Evolutionary conservation across 768 basidiomycete species (phyloP).

Genomic region (Lactarius sp.): DNA sequence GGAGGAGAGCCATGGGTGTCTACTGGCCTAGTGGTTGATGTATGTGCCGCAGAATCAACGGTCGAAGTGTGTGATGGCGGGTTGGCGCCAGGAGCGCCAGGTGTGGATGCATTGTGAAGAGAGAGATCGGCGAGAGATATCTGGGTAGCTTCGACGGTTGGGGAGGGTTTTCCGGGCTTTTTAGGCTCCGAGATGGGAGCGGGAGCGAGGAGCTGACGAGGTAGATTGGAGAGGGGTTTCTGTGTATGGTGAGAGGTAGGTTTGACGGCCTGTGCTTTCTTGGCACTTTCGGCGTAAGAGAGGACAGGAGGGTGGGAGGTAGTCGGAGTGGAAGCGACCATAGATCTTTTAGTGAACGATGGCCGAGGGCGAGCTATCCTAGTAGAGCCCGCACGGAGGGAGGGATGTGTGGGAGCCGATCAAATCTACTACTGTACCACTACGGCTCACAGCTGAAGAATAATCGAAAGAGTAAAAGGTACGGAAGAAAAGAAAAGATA

Average conservation of each 20-base stretch:
- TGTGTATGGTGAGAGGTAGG: slow-evolving; percentile 16
- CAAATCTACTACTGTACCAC: slow-evolving; percentile 5
- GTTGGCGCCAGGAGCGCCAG: slow-evolving; percentile 1
- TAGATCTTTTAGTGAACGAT: slow-evolving; percentile 29
- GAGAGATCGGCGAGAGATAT: slow-evolving; percentile 12
- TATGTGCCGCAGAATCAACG: slow-evolving; percentile 8
- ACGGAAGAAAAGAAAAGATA: no score
- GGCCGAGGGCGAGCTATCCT: slow-evolving; percentile 10
- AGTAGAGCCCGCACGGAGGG: no score
- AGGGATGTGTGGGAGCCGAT: slow-evolving; percentile 13
- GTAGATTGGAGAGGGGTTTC: slow-evolving; percentile 15
- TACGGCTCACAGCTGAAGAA: no score
- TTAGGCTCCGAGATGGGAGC: slow-evolving; percentile 9
- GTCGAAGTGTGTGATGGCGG: background rate
- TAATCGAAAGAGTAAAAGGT: no score
- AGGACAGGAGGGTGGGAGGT: slow-evolving; percentile 38
- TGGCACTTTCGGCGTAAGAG: slow-evolving; percentile 46
- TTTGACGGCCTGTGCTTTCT: slow-evolving; percentile 36
- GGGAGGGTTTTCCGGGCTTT: background rate
- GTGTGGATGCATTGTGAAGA: slow-evolving; percentile 9
- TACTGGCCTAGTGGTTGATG: slow-evolving; percentile 6
- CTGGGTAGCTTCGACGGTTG: slow-evolving; percentile 9
- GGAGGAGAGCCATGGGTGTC: slow-evolving; percentile 8
- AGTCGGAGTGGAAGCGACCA: slow-evolving; percentile 32
- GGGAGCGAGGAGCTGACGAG: slow-evolving; percentile 9